Evolutionary conservation across 1,284 basidiomycete genomes (phyloP), one percentile per base, ranked within the genome.

Genomic region (Ganoderma leucocontextum): DNA sequence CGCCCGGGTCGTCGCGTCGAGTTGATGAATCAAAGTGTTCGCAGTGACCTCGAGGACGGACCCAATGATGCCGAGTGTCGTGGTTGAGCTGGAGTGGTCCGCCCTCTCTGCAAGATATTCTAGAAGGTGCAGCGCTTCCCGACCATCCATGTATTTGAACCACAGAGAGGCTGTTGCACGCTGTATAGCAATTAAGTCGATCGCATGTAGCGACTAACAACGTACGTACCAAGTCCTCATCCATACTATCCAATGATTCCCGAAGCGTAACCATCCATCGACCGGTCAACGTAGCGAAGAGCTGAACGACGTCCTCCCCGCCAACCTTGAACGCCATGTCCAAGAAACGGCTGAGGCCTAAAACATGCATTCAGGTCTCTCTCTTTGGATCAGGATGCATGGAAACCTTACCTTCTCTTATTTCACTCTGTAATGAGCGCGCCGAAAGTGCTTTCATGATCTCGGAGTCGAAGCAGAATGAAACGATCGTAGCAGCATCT

Each of bases 141-240:
- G 74, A 0, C 75, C 64, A 12, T 72, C 71, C 72, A 87, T 79
- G 69, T 84, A 89, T 62, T 79, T 82, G 63, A 87, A 79, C 89
- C 89, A 91, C 8, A 84, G 71, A 1, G 75, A 73, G 2, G 79
- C 79, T 13, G 75, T 76, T 5, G 67, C 49, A 15, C 64, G 62
- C 73, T 76, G 57, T 10, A 29, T 1, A 4, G n/a, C 25, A 4
- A 5, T 29, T 29, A 10, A 29, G 12, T 25, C 35, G 13, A 15
- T 8, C 6, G 10, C 47, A 13, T 25, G 22, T 12, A 29, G 49
- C 4, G 9, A 10, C 29, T 3, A 52, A 33, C 29, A 17, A 9
- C 19, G 29, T 19, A 68, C 70, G 1, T 66, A 78, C 78, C 63
- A 76, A 64, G 9, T 71, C 65, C 47, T 65, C 62, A 25, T 63